Evolutionary conservation across 495 filamentous ascomycete genomes (phyloP).

Genomic region (Neurospora sp.): DNA sequence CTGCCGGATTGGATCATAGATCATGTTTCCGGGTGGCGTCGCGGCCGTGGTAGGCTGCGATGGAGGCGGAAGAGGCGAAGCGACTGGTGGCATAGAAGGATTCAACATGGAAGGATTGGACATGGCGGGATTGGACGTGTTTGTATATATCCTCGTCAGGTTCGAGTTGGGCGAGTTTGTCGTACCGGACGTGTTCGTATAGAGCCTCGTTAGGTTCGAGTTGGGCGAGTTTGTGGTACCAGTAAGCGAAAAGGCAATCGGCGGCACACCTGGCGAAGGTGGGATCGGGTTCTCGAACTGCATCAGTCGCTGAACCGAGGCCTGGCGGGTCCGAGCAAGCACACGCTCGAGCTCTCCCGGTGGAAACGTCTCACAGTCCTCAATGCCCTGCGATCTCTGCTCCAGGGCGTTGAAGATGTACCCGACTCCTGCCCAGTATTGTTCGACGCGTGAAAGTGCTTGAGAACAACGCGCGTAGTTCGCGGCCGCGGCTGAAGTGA

Average conservation of each 20-base stretch:
- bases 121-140: not conserved
- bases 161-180: not conserved
- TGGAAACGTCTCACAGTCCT: slow-evolving; percentile 70
- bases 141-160: not conserved
- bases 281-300: slow-evolving; percentile 19
- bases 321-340: slow-evolving; percentile 52
- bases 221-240: slow-evolving; percentile 75
- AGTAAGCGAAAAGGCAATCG: slow-evolving; percentile 69
- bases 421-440: slow-evolving; percentile 75
- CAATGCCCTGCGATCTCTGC: slow-evolving; percentile 75
- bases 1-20: slow-evolving; percentile 42
- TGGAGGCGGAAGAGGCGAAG: slow-evolving; percentile 11
- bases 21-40: slow-evolving; percentile 40
- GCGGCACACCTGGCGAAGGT: slow-evolving; percentile 32
- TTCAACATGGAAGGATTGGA: not conserved
- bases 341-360: slow-evolving; percentile 72
- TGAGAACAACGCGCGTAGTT: slow-evolving; percentile 79
- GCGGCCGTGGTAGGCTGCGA: slow-evolving; percentile 17
- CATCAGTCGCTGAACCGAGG: slow-evolving; percentile 25
- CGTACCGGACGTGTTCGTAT: slow-evolving; percentile 12
- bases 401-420: slow-evolving; percentile 82
- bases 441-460: slow-evolving; percentile 61
- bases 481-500: slow-evolving; percentile 64
- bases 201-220: slow-evolving; percentile 64
- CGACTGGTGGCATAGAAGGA: not conserved